Evolutionary conservation across 371 early-diverging fungal genomes (phyloP).

Genomic region (Basidiobolus meristosporus): DNA sequence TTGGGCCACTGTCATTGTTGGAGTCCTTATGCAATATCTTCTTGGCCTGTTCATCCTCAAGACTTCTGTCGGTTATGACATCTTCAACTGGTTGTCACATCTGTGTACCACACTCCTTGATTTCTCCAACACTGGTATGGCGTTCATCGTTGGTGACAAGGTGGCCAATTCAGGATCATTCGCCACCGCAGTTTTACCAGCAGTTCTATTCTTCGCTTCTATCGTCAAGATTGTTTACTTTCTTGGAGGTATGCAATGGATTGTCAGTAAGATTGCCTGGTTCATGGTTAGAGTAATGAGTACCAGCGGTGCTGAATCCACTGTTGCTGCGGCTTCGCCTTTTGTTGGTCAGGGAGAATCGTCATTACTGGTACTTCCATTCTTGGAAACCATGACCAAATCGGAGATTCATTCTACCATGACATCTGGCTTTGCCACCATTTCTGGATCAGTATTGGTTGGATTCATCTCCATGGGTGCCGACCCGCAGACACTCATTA

Average conservation of each 20-base stretch:
- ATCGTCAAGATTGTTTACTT: constrained; percentile 74
- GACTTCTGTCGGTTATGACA: constrained; percentile 46
- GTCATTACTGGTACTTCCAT: constrained; percentile 63
- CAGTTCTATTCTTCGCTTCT: constrained; percentile 73
- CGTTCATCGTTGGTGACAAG: constrained; percentile 41
- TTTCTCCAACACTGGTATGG: constrained; percentile 39
- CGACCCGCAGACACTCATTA: constrained; percentile 40
- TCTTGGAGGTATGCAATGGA: constrained; percentile 67
- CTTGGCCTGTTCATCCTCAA: constrained; percentile 67
- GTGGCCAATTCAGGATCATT: constrained; percentile 21
- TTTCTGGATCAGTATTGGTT: constrained; percentile 78
- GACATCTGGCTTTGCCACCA: constrained; percentile 83
- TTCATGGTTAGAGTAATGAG: constrained; percentile 47
- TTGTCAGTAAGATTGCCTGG: constrained; percentile 45
- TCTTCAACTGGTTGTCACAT: constrained; percentile 53
- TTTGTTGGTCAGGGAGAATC: constrained; percentile 74
- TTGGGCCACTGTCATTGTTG: constrained; percentile 59
- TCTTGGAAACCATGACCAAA: constrained; percentile 62
- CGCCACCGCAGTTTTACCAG: constrained; percentile 55
- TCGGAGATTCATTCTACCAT: constrained; percentile 78
- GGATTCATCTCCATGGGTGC: constrained; percentile 51
- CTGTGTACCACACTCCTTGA: constrained; percentile 42
- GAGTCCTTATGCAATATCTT: constrained; percentile 54
- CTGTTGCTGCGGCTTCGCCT: constrained; percentile 73
- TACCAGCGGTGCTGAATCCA: constrained; percentile 72